phyloP scores from a whole-genome alignment of 2,329 filamentous ascomycete species.

The Orbilia oligospora region DNA sequence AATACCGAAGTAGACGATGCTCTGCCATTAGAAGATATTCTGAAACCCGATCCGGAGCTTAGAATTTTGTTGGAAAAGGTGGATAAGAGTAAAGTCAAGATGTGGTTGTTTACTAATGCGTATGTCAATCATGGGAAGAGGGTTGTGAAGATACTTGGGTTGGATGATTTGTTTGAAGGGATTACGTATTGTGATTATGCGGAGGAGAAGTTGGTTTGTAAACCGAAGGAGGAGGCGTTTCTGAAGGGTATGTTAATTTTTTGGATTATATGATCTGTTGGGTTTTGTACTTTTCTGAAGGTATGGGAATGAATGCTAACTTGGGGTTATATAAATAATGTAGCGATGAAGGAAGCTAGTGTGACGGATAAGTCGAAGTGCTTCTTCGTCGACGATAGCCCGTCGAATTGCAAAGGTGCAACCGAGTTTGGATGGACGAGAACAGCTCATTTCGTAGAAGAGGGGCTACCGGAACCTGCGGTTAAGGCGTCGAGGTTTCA shows the following conservation, averaged over 20 bases:
- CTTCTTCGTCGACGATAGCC: slow-evolving; percentile 96
- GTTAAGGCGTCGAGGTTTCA: slow-evolving; percentile 79
- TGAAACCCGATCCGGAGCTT: slow-evolving; percentile 82
- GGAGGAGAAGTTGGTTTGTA: slow-evolving; percentile 81
- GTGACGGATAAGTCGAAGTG: slow-evolving; percentile 78
- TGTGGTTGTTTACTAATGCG: slow-evolving; percentile 97
- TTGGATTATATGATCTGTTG: background rate
- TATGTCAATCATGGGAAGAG: slow-evolving; percentile 88
- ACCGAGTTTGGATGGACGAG: slow-evolving; percentile 84
- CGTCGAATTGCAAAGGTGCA: slow-evolving; percentile 82
- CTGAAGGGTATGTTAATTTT: slow-evolving; percentile 74
- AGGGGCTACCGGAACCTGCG: slow-evolving; percentile 75
- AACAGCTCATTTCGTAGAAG: slow-evolving; percentile 86
- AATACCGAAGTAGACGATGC: slow-evolving; percentile 96
- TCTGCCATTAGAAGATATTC: slow-evolving; percentile 85
- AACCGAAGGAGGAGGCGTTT: slow-evolving; percentile 86
- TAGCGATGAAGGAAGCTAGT: slow-evolving; percentile 85
- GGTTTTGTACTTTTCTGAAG: slow-evolving; percentile 2
- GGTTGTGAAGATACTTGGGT: slow-evolving; percentile 82
- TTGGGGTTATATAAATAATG: background rate
- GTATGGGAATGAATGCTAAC: slow-evolving; percentile 2
- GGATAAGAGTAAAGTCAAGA: slow-evolving; percentile 82
- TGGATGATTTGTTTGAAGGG: slow-evolving; percentile 91
- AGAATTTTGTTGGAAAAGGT: slow-evolving; percentile 84
- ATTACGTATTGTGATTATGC: slow-evolving; percentile 90